Evolutionary conservation across 2,329 filamentous ascomycete genomes (phyloP).

Genomic region (Beauveria caledonica): DNA sequence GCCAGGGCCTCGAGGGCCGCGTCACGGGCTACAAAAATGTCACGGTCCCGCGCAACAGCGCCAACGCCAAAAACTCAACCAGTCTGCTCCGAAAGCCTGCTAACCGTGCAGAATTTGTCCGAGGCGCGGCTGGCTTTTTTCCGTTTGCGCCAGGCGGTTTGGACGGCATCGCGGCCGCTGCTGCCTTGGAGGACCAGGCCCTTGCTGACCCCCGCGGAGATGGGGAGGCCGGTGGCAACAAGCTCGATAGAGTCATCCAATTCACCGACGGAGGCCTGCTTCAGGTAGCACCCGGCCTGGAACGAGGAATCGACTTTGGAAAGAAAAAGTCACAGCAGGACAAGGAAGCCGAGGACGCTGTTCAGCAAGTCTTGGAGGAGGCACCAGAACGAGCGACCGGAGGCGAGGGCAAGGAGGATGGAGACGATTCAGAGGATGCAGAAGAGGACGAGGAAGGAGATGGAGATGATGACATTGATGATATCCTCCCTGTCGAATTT

Average conservation of each 20-base stretch:
- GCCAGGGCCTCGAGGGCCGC: slow-evolving; percentile 83
- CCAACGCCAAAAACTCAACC: slow-evolving; percentile 91
- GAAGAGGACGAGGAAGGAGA: slow-evolving; percentile 23
- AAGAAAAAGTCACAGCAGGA: slow-evolving; percentile 49
- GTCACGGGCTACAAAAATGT: slow-evolving; percentile 94
- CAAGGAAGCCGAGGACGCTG: slow-evolving; percentile 57
- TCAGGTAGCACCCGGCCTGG: slow-evolving; percentile 73
- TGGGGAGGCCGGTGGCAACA: slow-evolving; percentile 39
- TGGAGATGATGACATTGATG: slow-evolving; percentile 63
- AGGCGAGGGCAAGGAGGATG: slow-evolving; percentile 24
- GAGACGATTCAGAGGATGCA: slow-evolving; percentile 21
- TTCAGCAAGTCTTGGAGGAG: slow-evolving; percentile 53
- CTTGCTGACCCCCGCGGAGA: slow-evolving; percentile 41
- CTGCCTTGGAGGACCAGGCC: slow-evolving; percentile 72
- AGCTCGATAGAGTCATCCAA: slow-evolving; percentile 79
- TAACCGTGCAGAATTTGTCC: slow-evolving; percentile 79
- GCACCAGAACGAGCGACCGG: slow-evolving; percentile 36
- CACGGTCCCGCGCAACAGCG: slow-evolving; percentile 80
- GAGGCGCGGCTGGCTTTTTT: slow-evolving; percentile 87
- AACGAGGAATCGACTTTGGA: slow-evolving; percentile 65
- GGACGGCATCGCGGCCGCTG: slow-evolving; percentile 77
- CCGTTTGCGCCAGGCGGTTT: slow-evolving; percentile 88
- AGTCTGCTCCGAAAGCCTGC: slow-evolving; percentile 82
- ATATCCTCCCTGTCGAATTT: slow-evolving; percentile 84
- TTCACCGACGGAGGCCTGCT: slow-evolving; percentile 71